Evolutionary conservation across 768 basidiomycete genomes (phyloP).

Genomic region (Mycena olivaceomarginata): DNA sequence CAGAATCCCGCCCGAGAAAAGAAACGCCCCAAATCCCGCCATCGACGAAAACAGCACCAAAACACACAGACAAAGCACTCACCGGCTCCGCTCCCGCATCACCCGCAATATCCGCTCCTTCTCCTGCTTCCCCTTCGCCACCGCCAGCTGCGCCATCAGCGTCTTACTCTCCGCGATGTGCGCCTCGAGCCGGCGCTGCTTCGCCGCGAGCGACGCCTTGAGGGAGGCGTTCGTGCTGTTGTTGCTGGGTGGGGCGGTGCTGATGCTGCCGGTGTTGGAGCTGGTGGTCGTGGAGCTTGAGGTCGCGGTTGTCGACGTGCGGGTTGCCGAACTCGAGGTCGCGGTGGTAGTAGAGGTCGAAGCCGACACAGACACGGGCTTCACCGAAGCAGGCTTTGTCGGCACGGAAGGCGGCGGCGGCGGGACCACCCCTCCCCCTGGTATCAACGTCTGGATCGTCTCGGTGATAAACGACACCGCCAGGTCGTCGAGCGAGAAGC

Average conservation of each 20-base stretch:
- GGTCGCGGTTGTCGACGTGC: no score
- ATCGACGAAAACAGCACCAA: not conserved
- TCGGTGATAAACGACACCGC: conserved; percentile 76
- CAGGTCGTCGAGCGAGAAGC: conserved; percentile 66
- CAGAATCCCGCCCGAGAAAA: not conserved
- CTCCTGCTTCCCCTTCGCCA: conserved; percentile 70
- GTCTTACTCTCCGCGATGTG: conserved; percentile 73
- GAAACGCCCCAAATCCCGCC: not conserved
- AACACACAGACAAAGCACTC: conserved; percentile 54
- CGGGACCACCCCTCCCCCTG: conserved; percentile 34
- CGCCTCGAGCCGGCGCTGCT: conserved; percentile 67
- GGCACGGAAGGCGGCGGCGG: not conserved
- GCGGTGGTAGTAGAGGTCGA: no score
- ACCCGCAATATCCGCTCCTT: conserved; percentile 65
- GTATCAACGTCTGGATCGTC: conserved; percentile 68
- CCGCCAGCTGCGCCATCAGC: conserved; percentile 68
- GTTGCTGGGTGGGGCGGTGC: conserved; percentile 33
- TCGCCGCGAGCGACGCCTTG: conserved; percentile 62
- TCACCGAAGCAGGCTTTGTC: no score
- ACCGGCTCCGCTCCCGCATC: conserved; percentile 74
- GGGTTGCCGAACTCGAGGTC: no score
- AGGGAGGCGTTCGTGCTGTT: conserved; percentile 13
- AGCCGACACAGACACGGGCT: no score
- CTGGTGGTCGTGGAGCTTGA: no score
- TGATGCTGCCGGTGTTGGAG: not conserved